Base-by-base conservation (phyloP, 2,329 filamentous ascomycete species). In the Fusarium aywerte region DNA sequence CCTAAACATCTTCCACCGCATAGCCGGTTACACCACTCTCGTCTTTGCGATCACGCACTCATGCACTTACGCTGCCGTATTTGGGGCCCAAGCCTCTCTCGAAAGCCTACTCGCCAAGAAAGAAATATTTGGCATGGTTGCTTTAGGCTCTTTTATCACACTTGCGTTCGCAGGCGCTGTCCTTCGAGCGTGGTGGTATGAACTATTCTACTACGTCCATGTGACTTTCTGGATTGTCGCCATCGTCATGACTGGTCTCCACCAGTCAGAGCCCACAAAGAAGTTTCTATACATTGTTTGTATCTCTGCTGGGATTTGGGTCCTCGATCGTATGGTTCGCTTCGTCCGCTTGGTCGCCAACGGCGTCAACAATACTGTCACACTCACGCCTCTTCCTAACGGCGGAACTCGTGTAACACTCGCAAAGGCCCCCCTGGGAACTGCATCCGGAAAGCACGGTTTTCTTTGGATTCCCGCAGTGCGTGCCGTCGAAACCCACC, bases 401-500 rank as follows among this genome's bases (percentile, higher is more conserved):
- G 83, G 84, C 5, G 85, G 81, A 47, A 87, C 85, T 18, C 83
- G 85, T 35, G 80, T 89, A n/a, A 79, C 82, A 0, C 76, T 89
- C 31, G 76, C 80, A 48, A 85, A 85, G 73, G 80, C 82, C 4
- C 82, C 83, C 1, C 61, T 80, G 1, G 75, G 77, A 4, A 82
- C 83, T 2, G 74, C 77, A 3, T 81, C 87, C 0, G 88, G 87
- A 3, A 85, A 85, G 62, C 88, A 91, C 71, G 87, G 85, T 68
- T 90, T 89, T 70, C 75, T 90, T 29, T 90, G 87, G 86, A 82
- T 90, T 8, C 89, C 88, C 0, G 77, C 77, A 6, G 81, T 90
- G 45, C 83, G 87, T 11, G 67, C 78, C 3, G 77, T 84, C 18
- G 85, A 90, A 75, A 87, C 84, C 3, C 89, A 91, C 63, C 88